Conservation (phyloP, 108 stramenopile genomes). For the Cyclotella baltica region DNA sequence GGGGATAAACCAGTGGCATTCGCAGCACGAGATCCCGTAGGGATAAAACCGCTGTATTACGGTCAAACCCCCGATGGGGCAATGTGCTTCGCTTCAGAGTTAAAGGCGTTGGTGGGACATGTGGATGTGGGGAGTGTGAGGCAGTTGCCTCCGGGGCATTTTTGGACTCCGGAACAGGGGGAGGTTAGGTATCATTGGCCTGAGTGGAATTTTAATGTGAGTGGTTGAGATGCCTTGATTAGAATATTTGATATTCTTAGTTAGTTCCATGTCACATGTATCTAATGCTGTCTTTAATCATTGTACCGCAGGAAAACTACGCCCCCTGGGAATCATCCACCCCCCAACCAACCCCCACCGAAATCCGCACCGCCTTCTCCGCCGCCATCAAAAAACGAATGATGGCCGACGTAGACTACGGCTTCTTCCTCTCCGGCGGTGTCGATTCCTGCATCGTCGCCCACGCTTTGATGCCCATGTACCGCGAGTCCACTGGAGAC, state of each 20-base stretch:
- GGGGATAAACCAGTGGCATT: constrained; percentile 54
- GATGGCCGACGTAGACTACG: constrained; percentile 86
- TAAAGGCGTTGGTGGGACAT: constrained; percentile 80
- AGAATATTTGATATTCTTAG: not conserved
- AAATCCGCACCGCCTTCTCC: constrained; percentile 66
- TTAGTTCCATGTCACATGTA: not conserved
- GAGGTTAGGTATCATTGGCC: constrained; percentile 72
- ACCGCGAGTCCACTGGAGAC: constrained; percentile 60
- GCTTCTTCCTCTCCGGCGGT: constrained; percentile 79
- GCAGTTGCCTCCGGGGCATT: constrained; percentile 76
- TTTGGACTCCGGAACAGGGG: constrained; percentile 77
- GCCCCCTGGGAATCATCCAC: constrained; percentile 65
- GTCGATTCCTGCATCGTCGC: constrained; percentile 78
- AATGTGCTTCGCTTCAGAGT: constrained; percentile 64
- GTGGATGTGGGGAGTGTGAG: constrained; percentile 59
- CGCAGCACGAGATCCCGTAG: constrained; percentile 76
- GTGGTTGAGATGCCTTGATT: not conserved
- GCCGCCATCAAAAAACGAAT: constrained; percentile 72
- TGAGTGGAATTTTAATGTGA: constrained; percentile 60
- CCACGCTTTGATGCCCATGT: constrained; percentile 70
- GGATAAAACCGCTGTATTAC: constrained; percentile 84
- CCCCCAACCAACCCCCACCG: constrained; percentile 58
- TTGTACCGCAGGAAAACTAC: constrained; percentile 52
- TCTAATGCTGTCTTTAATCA: not conserved
- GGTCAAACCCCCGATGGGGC: constrained; percentile 58